Evolutionary conservation across 805 yeast genomes (phyloP), one percentile per base, ranked within the genome.

Genomic region (Schwanniomyces yamadae): DNA sequence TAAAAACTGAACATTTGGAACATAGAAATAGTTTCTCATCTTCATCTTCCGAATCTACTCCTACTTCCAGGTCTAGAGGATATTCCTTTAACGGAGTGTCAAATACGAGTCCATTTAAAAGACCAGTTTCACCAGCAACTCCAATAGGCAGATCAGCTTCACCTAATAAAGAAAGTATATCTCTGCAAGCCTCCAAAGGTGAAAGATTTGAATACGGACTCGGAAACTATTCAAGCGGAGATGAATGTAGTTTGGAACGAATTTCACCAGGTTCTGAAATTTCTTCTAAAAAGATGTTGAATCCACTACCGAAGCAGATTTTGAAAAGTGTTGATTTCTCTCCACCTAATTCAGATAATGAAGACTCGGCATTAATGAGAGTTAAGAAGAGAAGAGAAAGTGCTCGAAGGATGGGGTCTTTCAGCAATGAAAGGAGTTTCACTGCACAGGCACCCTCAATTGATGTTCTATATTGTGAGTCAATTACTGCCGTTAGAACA

Each of bases 391-490:
- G 86, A 40, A 60, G 85, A 36, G 77, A 75, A 48, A 69, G 78
- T 31, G 61, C 79, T 6, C 61, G 74, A 34, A 54, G 66, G 17
- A 36, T 61, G 23, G 42, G 40, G 5, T 30, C 44, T 5, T 36
- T 31, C 22, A 38, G 46, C 6, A 29, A 37, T 34, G 29, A 27
- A 27, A n/a, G n/a, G n/a, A n/a, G n/a, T n/a, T n/a, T n/a, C n/a
- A n/a, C n/a, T n/a, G n/a, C n/a, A n/a, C n/a, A n/a, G n/a, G 30
- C 34, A 17, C 10, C 27, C 21, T 71, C 68, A 23, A 57, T 84
- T 46, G 90, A 86, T 54, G 80, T 89, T 4, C 64, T 91, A 30
- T 66, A 88, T 10, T 89, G 96, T 59, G 96, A 88, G 50, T 88
- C 93, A 2, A 85, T 86, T 41, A 93, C 96, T 0, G 83, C 83